Evolutionary conservation across 345 rosid species (phyloP).

Genomic region (Eucalyptus pauciflora): DNA sequence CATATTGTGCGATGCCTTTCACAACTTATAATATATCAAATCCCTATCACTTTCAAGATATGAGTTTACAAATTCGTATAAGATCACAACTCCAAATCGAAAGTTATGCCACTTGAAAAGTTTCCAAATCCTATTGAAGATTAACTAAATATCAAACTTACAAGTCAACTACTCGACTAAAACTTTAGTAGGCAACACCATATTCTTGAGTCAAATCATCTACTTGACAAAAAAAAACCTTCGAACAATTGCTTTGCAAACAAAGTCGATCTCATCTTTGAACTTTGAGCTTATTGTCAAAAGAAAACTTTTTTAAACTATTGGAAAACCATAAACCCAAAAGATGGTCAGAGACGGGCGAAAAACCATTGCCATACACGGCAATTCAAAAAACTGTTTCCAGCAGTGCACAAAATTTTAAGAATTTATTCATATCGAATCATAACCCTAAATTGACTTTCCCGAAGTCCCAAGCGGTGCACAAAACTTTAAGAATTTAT

Average conservation of each 20-base stretch:
- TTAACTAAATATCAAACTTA: neutral
- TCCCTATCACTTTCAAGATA: accelerated
- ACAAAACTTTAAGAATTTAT: no score
- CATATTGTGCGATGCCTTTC: neutral
- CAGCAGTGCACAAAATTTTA: neutral
- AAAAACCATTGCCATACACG: neutral
- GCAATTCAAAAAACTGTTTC: neutral
- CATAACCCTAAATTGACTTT: no score
- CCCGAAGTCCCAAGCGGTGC: no score
- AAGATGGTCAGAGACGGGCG: neutral
- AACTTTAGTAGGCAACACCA: neutral
- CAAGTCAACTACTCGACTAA: accelerated
- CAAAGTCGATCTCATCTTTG: neutral
- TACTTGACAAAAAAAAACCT: no score
- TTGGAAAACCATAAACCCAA: neutral
- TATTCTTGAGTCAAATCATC: neutral
- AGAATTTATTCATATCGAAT: no score
- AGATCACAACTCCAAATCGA: neutral
- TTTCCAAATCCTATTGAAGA: neutral
- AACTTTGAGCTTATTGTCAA: neutral
- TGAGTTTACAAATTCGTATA: no score
- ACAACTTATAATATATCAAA: no score
- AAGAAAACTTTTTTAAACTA: no score
- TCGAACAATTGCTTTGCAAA: neutral
- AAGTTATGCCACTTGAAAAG: no score